These are phyloP conservation scores for Lagenidium giganteum DNA, from an alignment of 352 stramenopile genomes.

Conservation along the genomic window DNA sequence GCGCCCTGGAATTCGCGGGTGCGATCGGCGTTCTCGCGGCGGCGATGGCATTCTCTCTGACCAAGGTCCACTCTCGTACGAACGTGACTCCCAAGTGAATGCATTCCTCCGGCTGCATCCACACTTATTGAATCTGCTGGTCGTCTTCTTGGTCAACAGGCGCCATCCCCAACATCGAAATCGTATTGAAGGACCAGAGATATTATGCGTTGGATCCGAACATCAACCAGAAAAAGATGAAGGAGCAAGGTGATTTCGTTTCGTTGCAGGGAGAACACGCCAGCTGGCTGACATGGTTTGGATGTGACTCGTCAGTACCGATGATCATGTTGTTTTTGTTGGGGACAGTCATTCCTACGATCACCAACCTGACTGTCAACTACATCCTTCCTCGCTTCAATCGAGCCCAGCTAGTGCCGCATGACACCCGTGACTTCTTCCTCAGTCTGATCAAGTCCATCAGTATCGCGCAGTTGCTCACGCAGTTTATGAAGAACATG, in stretches of 20 bases:
- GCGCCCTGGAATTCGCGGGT: no score
- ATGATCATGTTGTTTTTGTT: conserved; percentile 38
- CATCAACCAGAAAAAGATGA: conserved; percentile 48
- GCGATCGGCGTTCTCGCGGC: no score
- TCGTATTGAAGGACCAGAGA: conserved; percentile 36
- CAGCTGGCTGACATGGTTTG: no score
- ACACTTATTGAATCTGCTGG: no score
- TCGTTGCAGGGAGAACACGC: no score
- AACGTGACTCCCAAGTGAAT: no score
- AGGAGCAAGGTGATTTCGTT: conserved; percentile 32
- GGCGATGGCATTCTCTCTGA: no score
- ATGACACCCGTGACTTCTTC: conserved; percentile 73
- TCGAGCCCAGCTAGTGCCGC: conserved; percentile 37
- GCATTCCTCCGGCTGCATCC: no score
- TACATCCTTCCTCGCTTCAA: conserved; percentile 44
- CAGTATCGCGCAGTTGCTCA: conserved; percentile 46
- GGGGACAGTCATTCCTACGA: conserved; percentile 28
- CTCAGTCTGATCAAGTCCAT: conserved; percentile 51
- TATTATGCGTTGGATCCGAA: conserved; percentile 53
- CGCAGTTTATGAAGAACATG: conserved; percentile 69
- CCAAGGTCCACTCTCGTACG: no score
- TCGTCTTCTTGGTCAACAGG: conserved; percentile 23
- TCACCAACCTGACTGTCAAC: conserved; percentile 50
- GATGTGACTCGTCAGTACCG: conserved; percentile 23
- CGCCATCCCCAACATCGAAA: conserved; percentile 44